Evolutionary conservation across 2,329 filamentous ascomycete species (phyloP).

Genomic region (Talaromyces sp.): DNA sequence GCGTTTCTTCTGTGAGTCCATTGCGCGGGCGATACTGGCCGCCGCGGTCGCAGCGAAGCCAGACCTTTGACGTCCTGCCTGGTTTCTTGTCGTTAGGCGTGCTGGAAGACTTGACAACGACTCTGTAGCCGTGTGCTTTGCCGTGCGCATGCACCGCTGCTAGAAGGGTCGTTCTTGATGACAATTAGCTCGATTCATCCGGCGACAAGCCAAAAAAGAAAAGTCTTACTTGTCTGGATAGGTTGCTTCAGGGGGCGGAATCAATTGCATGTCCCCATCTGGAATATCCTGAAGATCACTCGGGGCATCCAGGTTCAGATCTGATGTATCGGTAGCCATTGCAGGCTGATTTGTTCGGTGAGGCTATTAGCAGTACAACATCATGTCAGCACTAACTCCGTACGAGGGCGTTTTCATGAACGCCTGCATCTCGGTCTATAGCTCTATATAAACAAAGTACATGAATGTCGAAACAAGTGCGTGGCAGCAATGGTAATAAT

Average conservation of each 20-base stretch:
- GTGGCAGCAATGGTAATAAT: conserved; percentile 39
- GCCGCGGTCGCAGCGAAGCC: conserved; percentile 47
- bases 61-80: conserved; percentile 45
- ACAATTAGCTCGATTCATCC: conserved; percentile 1
- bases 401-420: conserved; percentile 1
- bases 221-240: conserved; percentile 43
- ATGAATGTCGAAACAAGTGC: conserved; percentile 31
- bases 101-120: conserved; percentile 49
- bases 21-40: conserved; percentile 47
- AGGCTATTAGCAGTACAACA: conserved; percentile 5
- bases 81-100: conserved; percentile 48
- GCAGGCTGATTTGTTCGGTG: conserved; percentile 21
- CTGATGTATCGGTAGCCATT: conserved; percentile 42
- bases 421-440: neutral
- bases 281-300: conserved; percentile 49
- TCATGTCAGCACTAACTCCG: conserved; percentile 15
- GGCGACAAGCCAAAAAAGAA: neutral
- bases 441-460: neutral
- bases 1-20: conserved; percentile 46
- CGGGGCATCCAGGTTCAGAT: conserved; percentile 46
- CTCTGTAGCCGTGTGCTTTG: conserved; percentile 46
- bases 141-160: conserved; percentile 43
- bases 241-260: conserved; percentile 45
- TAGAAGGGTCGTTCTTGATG: conserved; percentile 38
- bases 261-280: conserved; percentile 43